phyloP scores from a whole-genome alignment of 495 filamentous ascomycete species.

The Pyrenula aspistea region DNA sequence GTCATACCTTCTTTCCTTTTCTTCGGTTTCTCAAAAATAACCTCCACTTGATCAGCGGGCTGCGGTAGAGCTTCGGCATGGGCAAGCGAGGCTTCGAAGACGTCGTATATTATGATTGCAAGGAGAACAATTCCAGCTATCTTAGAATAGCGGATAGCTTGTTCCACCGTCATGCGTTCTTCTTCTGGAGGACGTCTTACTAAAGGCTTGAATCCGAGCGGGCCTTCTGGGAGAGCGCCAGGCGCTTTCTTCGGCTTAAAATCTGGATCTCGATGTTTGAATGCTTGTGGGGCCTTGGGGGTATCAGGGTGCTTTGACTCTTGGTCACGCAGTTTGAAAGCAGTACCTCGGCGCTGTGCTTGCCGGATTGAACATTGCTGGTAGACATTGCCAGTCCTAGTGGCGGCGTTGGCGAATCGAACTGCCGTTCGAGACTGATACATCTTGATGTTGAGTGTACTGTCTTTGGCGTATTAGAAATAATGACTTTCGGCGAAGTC shows the following conservation, averaged over 20 bases:
- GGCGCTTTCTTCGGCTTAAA: not conserved
- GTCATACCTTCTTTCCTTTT: constrained; percentile 33
- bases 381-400: not conserved
- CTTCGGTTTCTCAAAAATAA: constrained; percentile 45
- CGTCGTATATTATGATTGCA: not conserved
- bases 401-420: not conserved
- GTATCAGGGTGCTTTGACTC: not conserved
- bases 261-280: not conserved
- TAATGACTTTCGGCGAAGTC: too few species aligned
- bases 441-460: not conserved
- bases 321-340: not conserved
- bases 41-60: constrained; percentile 15
- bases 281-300: not conserved
- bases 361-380: not conserved
- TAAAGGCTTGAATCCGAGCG: not conserved
- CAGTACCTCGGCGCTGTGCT: not conserved
- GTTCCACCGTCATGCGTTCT: not conserved
- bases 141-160: not conserved
- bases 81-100: not conserved
- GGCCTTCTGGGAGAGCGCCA: not conserved
- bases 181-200: not conserved
- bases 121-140: not conserved
- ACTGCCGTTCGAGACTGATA: not conserved
- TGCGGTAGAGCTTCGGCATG: not conserved
- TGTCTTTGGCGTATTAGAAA: too few species aligned